Percentiles rank a stretch among this genome's conserved stretches.
phyloP scores from a whole-genome alignment of 192 early-diverging fungal species.

The Backusella morwellensis region DNA sequence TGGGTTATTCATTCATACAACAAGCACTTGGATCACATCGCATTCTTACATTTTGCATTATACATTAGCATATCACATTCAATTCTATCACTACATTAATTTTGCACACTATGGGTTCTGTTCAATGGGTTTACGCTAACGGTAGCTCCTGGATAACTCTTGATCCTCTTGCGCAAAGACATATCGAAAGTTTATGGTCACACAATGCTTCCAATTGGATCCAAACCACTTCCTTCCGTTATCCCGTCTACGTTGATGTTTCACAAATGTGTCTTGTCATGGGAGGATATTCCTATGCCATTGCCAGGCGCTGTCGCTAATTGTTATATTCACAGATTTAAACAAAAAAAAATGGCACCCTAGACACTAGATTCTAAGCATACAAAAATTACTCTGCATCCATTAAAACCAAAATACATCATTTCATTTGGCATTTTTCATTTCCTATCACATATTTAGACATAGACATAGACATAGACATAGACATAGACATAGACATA shows the following conservation, averaged over 20 bases:
- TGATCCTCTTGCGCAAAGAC: background rate
- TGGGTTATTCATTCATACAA: background rate
- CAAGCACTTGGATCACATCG: background rate
- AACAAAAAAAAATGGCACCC: background rate
- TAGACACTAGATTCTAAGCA: background rate
- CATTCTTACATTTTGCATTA: background rate
- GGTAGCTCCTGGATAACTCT: background rate
- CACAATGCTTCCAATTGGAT: background rate
- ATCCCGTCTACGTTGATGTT: background rate
- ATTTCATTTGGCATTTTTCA: background rate
- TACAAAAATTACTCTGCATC: background rate
- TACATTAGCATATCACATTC: background rate
- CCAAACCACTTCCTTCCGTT: background rate
- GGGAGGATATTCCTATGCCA: background rate
- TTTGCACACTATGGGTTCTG: background rate
- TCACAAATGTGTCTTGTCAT: background rate
- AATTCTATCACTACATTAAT: background rate
- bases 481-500: background rate
- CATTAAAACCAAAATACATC: background rate
- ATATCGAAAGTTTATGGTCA: background rate
- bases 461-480: background rate
- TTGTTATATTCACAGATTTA: background rate
- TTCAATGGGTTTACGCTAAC: slow-evolving; percentile 10
- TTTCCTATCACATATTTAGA: background rate
- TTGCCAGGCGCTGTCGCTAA: background rate